phyloP scores from a whole-genome alignment of 495 filamentous ascomycete species.

The Xylaria grammica region DNA sequence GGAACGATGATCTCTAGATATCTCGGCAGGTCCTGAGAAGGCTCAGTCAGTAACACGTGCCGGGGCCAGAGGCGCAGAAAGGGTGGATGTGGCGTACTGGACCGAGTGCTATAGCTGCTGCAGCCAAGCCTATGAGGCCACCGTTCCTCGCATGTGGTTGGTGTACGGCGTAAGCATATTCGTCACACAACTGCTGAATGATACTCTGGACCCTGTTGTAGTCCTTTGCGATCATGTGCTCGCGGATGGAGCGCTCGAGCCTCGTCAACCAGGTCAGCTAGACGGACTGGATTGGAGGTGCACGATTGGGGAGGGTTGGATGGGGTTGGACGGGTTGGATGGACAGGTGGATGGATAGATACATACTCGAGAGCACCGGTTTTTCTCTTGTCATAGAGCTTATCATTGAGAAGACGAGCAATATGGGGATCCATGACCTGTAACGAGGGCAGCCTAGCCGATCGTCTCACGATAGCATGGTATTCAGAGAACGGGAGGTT shows the following conservation, averaged over 20 bases:
- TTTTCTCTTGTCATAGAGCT: slow-evolving; percentile 97
- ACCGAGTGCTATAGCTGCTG: slow-evolving; percentile 94
- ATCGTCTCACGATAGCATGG: neutral
- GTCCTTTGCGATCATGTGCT: slow-evolving; percentile 76
- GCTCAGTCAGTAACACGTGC: slow-evolving; percentile 27
- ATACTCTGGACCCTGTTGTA: slow-evolving; percentile 80
- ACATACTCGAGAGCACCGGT: slow-evolving; percentile 95
- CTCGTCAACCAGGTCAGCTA: slow-evolving; percentile 49
- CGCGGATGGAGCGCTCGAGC: slow-evolving; percentile 89
- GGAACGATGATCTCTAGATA: slow-evolving; percentile 94
- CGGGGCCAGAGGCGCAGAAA: slow-evolving; percentile 7
- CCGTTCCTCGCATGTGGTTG: slow-evolving; percentile 97
- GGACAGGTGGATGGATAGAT: neutral
- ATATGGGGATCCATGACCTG: slow-evolving; percentile 81
- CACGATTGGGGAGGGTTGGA: too few relatives aligned
- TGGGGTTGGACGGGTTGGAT: neutral
- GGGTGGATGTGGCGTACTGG: slow-evolving; percentile 63
- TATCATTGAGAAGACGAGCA: slow-evolving; percentile 92
- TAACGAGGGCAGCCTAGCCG: slow-evolving; percentile 10
- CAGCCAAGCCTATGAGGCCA: slow-evolving; percentile 93
- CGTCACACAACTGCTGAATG: slow-evolving; percentile 94
- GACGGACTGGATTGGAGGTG: too few relatives aligned
- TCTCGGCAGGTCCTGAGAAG: slow-evolving; percentile 76
- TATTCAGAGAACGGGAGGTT: neutral
- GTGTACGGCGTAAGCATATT: slow-evolving; percentile 96